phyloP scores from a whole-genome alignment of 805 yeast species.

The Saturnispora bothae region DNA sequence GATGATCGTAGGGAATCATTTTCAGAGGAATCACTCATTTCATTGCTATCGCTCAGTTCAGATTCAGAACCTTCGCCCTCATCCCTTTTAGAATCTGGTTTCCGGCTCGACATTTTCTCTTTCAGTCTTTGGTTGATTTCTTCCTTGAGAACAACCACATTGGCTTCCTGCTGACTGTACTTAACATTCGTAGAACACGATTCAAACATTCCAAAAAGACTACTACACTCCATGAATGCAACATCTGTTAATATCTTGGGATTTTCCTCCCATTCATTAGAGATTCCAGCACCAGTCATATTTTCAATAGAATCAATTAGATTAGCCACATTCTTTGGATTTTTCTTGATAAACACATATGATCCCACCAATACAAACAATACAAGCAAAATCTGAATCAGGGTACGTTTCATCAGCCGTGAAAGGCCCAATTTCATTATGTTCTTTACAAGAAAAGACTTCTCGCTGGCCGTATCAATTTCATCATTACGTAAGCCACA shows the following conservation, averaged over 20 bases:
- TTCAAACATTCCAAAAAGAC: background rate
- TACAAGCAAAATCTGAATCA: constrained; percentile 1
- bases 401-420: constrained; percentile 6
- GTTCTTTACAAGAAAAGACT: background rate
- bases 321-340: constrained; percentile 3
- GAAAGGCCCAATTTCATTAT: constrained; percentile 4
- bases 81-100: background rate
- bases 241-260: constrained; percentile 5
- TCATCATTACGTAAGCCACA: too few species aligned
- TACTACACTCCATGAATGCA: constrained; percentile 5
- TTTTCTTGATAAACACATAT: background rate
- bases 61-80: background rate
- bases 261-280: constrained; percentile 7
- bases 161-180: constrained; percentile 1
- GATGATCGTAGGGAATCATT: background rate
- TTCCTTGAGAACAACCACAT: background rate
- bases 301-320: constrained; percentile 4
- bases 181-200: constrained; percentile 3
- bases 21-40: background rate
- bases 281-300: constrained; percentile 2
- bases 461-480: too few species aligned
- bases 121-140: constrained; percentile 1
- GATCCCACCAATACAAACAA: constrained; percentile 2
- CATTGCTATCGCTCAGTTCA: background rate
- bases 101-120: background rate